phyloP scores from a whole-genome alignment of 139 green algal species.

The Chlamydomonas sp. region DNA sequence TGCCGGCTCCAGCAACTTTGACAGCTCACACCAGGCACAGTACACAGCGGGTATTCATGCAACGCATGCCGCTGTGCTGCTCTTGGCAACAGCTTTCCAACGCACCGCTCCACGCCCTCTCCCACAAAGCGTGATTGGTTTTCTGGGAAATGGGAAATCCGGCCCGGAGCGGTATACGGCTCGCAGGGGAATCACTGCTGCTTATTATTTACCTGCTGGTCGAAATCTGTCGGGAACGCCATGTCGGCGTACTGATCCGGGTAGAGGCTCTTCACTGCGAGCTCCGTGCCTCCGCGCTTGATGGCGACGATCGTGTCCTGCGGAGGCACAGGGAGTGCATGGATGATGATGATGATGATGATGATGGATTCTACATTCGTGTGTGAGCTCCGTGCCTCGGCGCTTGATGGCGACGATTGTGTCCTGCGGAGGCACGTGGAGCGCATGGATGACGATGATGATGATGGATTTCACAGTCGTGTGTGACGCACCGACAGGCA shows the following conservation, averaged over 20 bases:
- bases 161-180: no score
- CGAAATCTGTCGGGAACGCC: constrained; percentile 68
- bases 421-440: constrained; percentile 44
- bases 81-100: no score
- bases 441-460: background rate
- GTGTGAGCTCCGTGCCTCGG: constrained; percentile 48
- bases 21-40: no score
- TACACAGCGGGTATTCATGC: no score
- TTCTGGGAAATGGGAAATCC: no score
- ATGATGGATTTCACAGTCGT: no score
- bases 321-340: constrained; percentile 8
- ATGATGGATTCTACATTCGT: no score
- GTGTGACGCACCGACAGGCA: no score
- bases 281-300: constrained; percentile 32
- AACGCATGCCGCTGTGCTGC: no score
- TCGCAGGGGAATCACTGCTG: background rate
- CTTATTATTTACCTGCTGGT: constrained; percentile 40
- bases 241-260: constrained; percentile 57
- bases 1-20: no score
- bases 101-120: no score
- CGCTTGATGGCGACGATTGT: constrained; percentile 60
- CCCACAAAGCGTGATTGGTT: no score
- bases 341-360: background rate
- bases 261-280: constrained; percentile 73
- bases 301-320: constrained; percentile 75